These are phyloP conservation scores for Onygenales sp. DNA, from an alignment of 2,329 filamentous ascomycete species.

Conservation along the genomic window DNA sequence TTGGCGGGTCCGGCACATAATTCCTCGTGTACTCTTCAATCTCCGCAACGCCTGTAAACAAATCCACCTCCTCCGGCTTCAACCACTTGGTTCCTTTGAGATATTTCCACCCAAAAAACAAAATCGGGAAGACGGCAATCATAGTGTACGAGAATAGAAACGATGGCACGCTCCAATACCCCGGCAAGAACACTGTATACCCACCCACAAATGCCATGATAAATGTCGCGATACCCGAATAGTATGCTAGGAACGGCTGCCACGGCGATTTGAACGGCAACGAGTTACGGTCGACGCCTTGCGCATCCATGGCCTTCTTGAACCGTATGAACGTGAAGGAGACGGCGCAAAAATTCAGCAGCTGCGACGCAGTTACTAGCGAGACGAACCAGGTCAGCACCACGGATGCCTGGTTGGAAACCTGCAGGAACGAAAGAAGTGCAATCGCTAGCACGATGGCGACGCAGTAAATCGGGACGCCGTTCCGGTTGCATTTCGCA, in stretches of 20 bases:
- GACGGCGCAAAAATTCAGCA: slow-evolving; percentile 39
- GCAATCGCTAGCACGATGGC: slow-evolving; percentile 55
- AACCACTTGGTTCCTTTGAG: slow-evolving; percentile 52
- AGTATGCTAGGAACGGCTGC: slow-evolving; percentile 51
- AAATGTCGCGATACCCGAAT: slow-evolving; percentile 51
- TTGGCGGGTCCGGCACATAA: slow-evolving; percentile 46
- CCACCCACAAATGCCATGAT: slow-evolving; percentile 72
- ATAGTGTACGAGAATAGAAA: slow-evolving; percentile 74
- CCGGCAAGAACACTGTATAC: slow-evolving; percentile 56
- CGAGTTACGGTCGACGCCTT: slow-evolving; percentile 25
- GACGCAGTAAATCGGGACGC: slow-evolving; percentile 69
- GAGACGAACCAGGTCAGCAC: slow-evolving; percentile 51
- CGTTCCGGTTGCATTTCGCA: slow-evolving; percentile 50
- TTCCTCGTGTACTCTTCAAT: slow-evolving; percentile 59
- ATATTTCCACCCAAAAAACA: slow-evolving; percentile 65
- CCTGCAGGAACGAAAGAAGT: slow-evolving; percentile 63
- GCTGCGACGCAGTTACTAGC: slow-evolving; percentile 32
- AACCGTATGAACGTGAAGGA: slow-evolving; percentile 39
- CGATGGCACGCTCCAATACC: slow-evolving; percentile 59
- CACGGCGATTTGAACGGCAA: slow-evolving; percentile 35
- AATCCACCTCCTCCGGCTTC: slow-evolving; percentile 51
- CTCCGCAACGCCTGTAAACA: slow-evolving; percentile 52
- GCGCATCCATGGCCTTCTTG: slow-evolving; percentile 31
- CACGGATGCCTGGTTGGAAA: slow-evolving; percentile 54
- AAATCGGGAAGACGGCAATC: slow-evolving; percentile 58